A percentile compares a stretch with the other conserved stretches of the same genome.
Conservation (phyloP, 83 land plant species). For the Diphasiastrum complanatum region DNA sequence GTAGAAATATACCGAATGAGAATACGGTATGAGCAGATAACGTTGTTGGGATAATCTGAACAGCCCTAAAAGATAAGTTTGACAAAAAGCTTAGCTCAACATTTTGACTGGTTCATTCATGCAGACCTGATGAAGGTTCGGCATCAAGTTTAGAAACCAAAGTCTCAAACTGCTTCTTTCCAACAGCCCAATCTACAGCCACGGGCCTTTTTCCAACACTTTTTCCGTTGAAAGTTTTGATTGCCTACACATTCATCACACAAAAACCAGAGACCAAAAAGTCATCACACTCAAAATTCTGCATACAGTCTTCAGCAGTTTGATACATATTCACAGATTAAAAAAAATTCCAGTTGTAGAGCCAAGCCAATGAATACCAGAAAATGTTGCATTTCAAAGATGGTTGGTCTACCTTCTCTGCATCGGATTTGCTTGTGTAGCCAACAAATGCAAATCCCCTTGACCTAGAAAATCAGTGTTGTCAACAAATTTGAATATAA, state of each 20-base stretch:
- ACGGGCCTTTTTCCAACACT: constrained; percentile 60
- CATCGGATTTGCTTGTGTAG: constrained; percentile 79
- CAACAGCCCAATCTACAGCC: constrained; percentile 98
- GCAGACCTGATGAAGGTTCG: constrained; percentile 20
- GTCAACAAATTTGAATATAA: no score
- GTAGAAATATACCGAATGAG: no score
- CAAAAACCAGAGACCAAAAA: not conserved
- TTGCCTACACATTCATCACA: constrained; percentile 50
- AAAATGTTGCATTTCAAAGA: no score
- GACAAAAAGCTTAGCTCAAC: not conserved
- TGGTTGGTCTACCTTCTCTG: constrained; percentile 67
- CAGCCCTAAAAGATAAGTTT: no score
- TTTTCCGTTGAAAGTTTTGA: constrained; percentile 66
- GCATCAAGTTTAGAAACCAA: not conserved
- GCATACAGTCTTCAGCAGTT: no score
- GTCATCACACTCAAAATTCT: no score
- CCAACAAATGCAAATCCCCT: constrained; percentile 96
- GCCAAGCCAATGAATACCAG: no score
- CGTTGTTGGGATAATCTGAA: no score
- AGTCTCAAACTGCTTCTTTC: constrained; percentile 54
- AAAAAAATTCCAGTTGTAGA: no score
- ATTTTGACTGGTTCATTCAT: not conserved
- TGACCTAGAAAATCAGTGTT: constrained; percentile 45
- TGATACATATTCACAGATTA: no score
- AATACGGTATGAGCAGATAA: no score